Evolutionary conservation across 805 yeast genomes (phyloP).

Genomic region (Lipomyces orientalis): DNA sequence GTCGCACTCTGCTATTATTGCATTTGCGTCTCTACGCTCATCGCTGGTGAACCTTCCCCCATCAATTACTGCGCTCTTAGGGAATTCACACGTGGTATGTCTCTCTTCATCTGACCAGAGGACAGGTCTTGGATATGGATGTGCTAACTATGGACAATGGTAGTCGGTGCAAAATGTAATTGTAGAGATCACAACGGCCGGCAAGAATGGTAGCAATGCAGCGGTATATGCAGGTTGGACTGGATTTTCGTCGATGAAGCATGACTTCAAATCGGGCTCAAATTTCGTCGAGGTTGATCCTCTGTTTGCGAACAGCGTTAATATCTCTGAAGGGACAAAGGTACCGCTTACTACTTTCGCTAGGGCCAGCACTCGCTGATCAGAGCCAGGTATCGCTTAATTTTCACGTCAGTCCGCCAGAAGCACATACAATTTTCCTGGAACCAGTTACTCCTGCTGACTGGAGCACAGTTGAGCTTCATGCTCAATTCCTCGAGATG

Average conservation of each 20-base stretch:
- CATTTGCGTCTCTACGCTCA: constrained; percentile 50
- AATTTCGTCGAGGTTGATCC: constrained; percentile 67
- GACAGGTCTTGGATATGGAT: neutral
- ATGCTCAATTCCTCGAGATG: constrained; percentile 77
- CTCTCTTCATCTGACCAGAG: neutral
- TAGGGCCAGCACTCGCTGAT: neutral
- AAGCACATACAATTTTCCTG: constrained; percentile 66
- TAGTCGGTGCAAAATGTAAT: constrained; percentile 61
- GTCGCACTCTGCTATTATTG: constrained; percentile 45
- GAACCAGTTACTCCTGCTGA: constrained; percentile 81
- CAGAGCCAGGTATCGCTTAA: constrained; percentile 47
- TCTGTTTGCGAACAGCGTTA: constrained; percentile 59
- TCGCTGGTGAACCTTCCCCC: constrained; percentile 64
- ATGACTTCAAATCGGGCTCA: constrained; percentile 32
- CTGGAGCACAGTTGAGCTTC: constrained; percentile 88
- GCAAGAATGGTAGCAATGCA: constrained; percentile 32
- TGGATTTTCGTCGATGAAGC: constrained; percentile 53
- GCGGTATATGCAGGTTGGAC: constrained; percentile 67
- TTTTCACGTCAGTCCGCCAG: constrained; percentile 57
- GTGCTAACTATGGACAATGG: constrained; percentile 7
- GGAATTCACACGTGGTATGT: constrained; percentile 58
- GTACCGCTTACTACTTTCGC: constrained; percentile 19
- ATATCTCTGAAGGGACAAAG: constrained; percentile 52
- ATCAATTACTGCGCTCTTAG: constrained; percentile 52
- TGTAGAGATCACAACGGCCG: constrained; percentile 49